Evolutionary conservation across 23 red algal species (phyloP), one percentile per base, ranked within the genome.

Genomic region (Porphyridium purpureum): DNA sequence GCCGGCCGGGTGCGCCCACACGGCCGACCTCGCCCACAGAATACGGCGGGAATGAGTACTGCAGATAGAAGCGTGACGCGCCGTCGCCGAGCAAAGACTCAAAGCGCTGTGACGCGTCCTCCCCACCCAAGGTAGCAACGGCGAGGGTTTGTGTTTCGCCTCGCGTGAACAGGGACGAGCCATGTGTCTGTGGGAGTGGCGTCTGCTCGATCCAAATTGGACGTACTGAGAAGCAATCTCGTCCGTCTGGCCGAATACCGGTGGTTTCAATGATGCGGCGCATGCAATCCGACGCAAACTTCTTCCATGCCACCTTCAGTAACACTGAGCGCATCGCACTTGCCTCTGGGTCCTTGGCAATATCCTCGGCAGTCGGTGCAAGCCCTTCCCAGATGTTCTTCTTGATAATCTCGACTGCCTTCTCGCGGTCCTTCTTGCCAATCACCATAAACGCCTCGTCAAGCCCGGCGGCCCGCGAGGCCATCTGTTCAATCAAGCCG

Each of bases 1-100:
- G 57, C 7, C 86, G 60, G 5, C 86, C 86, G 1, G 86, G 86
- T 49, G 86, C 38, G 6, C 86, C 76, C 3, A 93, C 25, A 24
- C 79, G 57, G 8, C 86, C 86, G 38, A 44, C 38, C 52, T 93
- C 86, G 19, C 75, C 75, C 1, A 93, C 86, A 21, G 75, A 70
- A 2, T 60, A 93, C 23, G 86, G 86, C 3, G 86, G 86, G 40
- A 93, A 93, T 31, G 62, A 69, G 64, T 93, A 93, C 28, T 93
- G 86, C 33, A 93, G 34, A 40, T 93, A 93, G 59, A 93, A 93
- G 28, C 74, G 76, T 36, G 67, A 41, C 15, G 57, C 60, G 25
- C 54, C 33, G 42, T 93, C 86, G 6, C 86, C 86, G 15, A 67
- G 58, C 31, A 93, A 56, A 31, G 86, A 78, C 53, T 93, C 86